Base-by-base conservation (phyloP, 2,329 filamentous ascomycete species). In the Davidsoniella australis region DNA sequence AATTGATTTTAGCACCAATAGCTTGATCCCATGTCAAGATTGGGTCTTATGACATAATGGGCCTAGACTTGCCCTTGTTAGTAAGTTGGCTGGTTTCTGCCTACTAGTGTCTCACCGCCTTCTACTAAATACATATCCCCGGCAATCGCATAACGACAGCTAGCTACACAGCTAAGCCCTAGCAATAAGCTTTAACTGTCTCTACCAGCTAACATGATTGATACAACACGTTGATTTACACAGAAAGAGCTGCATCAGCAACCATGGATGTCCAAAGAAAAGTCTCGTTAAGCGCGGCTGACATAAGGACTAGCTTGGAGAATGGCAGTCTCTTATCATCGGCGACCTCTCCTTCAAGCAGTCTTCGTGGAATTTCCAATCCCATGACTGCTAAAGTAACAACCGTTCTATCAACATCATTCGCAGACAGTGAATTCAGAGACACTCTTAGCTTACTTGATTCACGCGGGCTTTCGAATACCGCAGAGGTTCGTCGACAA, bases 341-440 rank as follows among this genome's bases (percentile, higher is more conserved):
- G 18, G 41, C 57, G 52, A 54, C 61, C 20, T 55, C 61, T 1
- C 56, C 61, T 23, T 61, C 62, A 44, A 73, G 16, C 26, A 44
- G 64, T 20, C 41, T 48, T 42, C 48, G 48, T 45, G 51, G 51
- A 36, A 46, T 47, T 23, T 48, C 51, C 24, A 50, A 77, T 62
- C 82, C 86, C 6, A 68, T 96, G 29, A 80, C 85, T 6, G 82
- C 81, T 53, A 86, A 91, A 60, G 76, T 95, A 57, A 84, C 85
- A 20, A 80, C 76, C 54, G 82, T 96, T 39, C 75, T 96, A 45
- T 94, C 91, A 3, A 81, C 86, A 2, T 94, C 89, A 0, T 95
- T 94, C 65, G 83, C 87, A 5, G 91, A 96, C 64, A 73, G 85
- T 4, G 89, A 95, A 56, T 94, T 96, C 57, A 78, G 86, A 55